A percentile compares a stretch with the other conserved stretches of the same genome.
phyloP scores from a whole-genome alignment of 1,139 yeast species.

The Scheffersomyces segobiensis region DNA sequence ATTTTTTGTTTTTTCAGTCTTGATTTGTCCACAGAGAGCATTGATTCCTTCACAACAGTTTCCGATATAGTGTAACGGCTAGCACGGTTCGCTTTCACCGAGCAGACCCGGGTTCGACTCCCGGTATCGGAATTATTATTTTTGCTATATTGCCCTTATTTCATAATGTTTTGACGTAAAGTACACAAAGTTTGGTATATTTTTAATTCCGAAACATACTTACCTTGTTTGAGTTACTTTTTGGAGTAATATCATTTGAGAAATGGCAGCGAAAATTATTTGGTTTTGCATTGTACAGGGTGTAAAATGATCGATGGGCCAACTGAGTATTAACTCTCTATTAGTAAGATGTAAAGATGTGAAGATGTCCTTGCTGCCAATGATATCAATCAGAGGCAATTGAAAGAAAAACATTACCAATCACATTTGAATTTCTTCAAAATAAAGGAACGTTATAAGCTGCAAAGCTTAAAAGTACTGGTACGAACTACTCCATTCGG shows the following conservation, averaged over 20 bases:
- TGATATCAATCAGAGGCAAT: no score
- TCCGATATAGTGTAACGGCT: constrained; percentile 79
- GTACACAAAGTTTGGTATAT: neutral
- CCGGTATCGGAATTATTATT: constrained; percentile 65
- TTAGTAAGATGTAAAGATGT: no score
- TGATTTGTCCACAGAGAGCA: no score
- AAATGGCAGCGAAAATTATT: neutral
- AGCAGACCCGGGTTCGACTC: constrained; percentile 82
- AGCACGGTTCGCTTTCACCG: constrained; percentile 82
- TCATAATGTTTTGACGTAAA: neutral
- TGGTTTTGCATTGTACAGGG: neutral
- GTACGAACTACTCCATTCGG: no score
- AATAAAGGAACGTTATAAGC: no score
- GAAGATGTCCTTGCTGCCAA: no score
- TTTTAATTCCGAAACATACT: neutral
- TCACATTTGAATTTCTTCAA: no score
- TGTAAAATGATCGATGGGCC: no score
- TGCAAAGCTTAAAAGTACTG: no score
- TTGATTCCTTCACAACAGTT: neutral
- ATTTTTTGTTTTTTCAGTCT: no score
- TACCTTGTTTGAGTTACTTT: neutral
- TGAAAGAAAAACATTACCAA: no score
- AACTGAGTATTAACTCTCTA: no score
- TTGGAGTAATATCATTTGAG: neutral
- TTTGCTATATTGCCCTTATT: neutral